A percentile compares a stretch with the other conserved stretches of the same genome.
Evolutionary conservation across 768 basidiomycete genomes (phyloP).

Genomic region (Calocera cornea): DNA sequence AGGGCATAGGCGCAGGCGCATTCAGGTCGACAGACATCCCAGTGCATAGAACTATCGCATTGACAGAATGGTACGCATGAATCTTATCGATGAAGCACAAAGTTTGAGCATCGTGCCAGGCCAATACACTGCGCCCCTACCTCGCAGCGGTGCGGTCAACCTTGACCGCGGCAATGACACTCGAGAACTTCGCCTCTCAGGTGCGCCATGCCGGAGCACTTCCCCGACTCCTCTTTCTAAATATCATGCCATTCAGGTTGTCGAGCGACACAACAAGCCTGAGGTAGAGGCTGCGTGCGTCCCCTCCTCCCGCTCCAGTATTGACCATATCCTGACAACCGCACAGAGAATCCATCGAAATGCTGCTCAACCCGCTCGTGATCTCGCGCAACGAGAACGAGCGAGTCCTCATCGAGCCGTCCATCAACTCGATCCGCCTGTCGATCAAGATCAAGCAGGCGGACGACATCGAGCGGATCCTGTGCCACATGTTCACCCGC

Average conservation of each 20-base stretch:
- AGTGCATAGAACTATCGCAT: background rate
- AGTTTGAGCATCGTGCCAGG: conserved; percentile 36
- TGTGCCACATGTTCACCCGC: conserved; percentile 95
- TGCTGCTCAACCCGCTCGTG: conserved; percentile 79
- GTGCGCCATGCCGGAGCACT: conserved; percentile 29
- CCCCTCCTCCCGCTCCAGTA: background rate
- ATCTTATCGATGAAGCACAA: background rate
- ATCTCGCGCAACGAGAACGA: conserved; percentile 98
- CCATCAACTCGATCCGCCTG: conserved; percentile 90
- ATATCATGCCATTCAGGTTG: conserved; percentile 42
- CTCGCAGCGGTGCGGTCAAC: conserved; percentile 91
- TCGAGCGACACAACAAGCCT: conserved; percentile 94
- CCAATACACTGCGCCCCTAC: conserved; percentile 90
- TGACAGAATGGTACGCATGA: background rate
- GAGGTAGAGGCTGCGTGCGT: conserved; percentile 79
- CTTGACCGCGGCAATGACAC: conserved; percentile 89
- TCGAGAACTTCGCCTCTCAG: conserved; percentile 98
- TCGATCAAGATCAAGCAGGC: conserved; percentile 99
- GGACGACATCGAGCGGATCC: conserved; percentile 93
- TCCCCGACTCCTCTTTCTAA: background rate
- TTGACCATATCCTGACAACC: background rate
- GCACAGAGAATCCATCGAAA: conserved; percentile 76
- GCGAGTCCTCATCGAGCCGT: conserved; percentile 91
- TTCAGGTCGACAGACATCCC: background rate
- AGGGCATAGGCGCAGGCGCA: background rate